A percentile compares a stretch with the other conserved stretches of the same genome.
Conservation (phyloP, 2,329 filamentous ascomycete species). For the Paraphoma sp. region DNA sequence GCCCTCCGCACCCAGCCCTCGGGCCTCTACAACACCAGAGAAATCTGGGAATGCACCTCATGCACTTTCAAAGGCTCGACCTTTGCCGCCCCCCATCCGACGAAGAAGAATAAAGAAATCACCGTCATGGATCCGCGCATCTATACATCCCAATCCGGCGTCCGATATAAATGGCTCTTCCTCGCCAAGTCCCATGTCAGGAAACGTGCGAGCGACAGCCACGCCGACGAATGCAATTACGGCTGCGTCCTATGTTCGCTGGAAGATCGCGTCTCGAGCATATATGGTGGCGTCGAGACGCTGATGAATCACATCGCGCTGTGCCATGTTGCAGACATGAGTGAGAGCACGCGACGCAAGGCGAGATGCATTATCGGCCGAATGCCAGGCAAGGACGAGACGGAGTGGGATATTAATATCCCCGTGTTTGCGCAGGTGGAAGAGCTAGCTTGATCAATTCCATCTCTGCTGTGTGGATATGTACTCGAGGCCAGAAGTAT, state of each 20-base stretch:
- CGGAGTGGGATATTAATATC: slow-evolving; percentile 48
- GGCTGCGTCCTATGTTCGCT: slow-evolving; percentile 47
- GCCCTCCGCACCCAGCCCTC: slow-evolving; percentile 34
- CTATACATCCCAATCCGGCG: neutral
- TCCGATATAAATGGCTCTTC: slow-evolving; percentile 22
- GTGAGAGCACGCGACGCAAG: slow-evolving; percentile 35
- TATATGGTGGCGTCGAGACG: slow-evolving; percentile 48
- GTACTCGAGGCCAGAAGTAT: too few relatives aligned
- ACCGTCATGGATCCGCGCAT: slow-evolving; percentile 38
- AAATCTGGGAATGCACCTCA: slow-evolving; percentile 44
- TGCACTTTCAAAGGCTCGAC: slow-evolving; percentile 45
- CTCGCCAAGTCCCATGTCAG: slow-evolving; percentile 46
- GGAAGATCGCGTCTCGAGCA: slow-evolving; percentile 38
- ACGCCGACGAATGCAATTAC: slow-evolving; percentile 32
- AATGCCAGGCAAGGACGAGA: slow-evolving; percentile 34
- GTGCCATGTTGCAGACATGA: slow-evolving; percentile 42
- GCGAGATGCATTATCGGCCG: slow-evolving; percentile 46
- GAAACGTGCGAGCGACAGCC: slow-evolving; percentile 15
- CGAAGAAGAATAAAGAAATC: slow-evolving; percentile 37
- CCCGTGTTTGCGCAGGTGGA: slow-evolving; percentile 26
- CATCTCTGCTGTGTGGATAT: too few relatives aligned
- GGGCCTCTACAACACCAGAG: slow-evolving; percentile 43
- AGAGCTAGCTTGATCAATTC: slow-evolving; percentile 7
- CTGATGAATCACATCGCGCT: slow-evolving; percentile 48
- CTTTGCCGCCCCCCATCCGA: slow-evolving; percentile 26